Conservation (phyloP, 2,329 filamentous ascomycete species). For the Proliferodiscus dingleyae region DNA sequence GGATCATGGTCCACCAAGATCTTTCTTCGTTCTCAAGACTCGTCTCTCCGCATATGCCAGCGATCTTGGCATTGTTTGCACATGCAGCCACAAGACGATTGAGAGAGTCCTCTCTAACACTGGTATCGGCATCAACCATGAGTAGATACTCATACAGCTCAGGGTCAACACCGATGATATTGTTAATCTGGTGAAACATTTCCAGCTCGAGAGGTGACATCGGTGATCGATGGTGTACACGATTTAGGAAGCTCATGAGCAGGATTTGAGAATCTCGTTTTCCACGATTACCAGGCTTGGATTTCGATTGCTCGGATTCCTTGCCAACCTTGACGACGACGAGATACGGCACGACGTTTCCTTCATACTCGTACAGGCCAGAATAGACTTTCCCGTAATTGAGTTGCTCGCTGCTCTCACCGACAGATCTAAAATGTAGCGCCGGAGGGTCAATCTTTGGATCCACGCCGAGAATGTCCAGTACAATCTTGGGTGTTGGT, state of each 20-base stretch:
- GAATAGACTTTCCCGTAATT: slow-evolving; percentile 99
- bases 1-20: slow-evolving; percentile 99
- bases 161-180: slow-evolving; percentile 96
- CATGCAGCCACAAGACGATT: slow-evolving; percentile 91
- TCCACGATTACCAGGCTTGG: slow-evolving; percentile 95
- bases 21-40: slow-evolving; percentile 91
- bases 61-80: slow-evolving; percentile 91
- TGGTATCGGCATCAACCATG: slow-evolving; percentile 97
- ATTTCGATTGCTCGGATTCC: slow-evolving; percentile 83
- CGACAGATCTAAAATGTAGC: slow-evolving; percentile 89
- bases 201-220: slow-evolving; percentile 97
- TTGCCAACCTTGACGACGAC: slow-evolving; percentile 97
- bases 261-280: slow-evolving; percentile 98
- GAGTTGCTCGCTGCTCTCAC: slow-evolving; percentile 81
- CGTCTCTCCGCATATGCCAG: slow-evolving; percentile 95
- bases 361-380: slow-evolving; percentile 94
- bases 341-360: slow-evolving; percentile 93
- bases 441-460: slow-evolving; percentile 94
- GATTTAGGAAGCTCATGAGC: slow-evolving; percentile 95
- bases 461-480: slow-evolving; percentile 95
- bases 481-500: slow-evolving; percentile 93
- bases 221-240: slow-evolving; percentile 85
- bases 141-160: slow-evolving; percentile 95
- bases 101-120: slow-evolving; percentile 84
- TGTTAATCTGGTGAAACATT: slow-evolving; percentile 99